Evolutionary conservation across 176 grass and related monocot species (phyloP), one percentile per base, ranked within the genome.

Genomic region (Metroxylon sagu): DNA sequence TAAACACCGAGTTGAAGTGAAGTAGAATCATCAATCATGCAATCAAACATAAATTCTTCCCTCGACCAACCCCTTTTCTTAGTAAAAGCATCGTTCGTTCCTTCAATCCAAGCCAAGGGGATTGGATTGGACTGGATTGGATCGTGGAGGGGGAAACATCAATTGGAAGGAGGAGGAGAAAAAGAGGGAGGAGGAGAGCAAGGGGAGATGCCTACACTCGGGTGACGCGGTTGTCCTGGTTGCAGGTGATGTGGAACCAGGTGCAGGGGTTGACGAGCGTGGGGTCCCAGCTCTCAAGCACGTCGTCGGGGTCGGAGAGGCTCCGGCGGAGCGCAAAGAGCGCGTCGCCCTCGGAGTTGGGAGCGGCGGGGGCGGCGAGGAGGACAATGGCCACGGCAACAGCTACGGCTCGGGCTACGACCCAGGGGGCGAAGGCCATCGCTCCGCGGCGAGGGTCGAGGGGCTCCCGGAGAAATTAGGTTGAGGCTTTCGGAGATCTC

Each of bases 301-400:
- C 65, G 65, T 43, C 43, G 26, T 39, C 51, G 6, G 65, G 65
- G 26, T 68, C 65, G 16, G 65, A 21, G 53, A 68, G 54, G 16
- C 64, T 58, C 53, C 30, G 35, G 50, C 82, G 82, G 26, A 85
- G 76, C 54, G 82, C 82, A 67, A 71, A 81, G 52, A 86, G 83
- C 54, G 83, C 77, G 30, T 86, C 83, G 53, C 77, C 83, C 74
- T 86, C 89, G 57, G 78, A 85, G 81, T 94, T 94, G n/a, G 80
- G 71, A 18, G 67, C 66, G 35, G 70, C 83, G 4, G 72, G 56
- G 68, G 53, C 5, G 15, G 25, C 49, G 25, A 68, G 59, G 56
- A 63, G 0, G 14, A 77, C 35, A 50, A 67, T 3, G 15, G 18
- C 59, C 30, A 57, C 59, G 6, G 50, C 68, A 26, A 54, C 58